Conservation (phyloP, 2,329 filamentous ascomycete species). For the Fusarium caatingaense region DNA sequence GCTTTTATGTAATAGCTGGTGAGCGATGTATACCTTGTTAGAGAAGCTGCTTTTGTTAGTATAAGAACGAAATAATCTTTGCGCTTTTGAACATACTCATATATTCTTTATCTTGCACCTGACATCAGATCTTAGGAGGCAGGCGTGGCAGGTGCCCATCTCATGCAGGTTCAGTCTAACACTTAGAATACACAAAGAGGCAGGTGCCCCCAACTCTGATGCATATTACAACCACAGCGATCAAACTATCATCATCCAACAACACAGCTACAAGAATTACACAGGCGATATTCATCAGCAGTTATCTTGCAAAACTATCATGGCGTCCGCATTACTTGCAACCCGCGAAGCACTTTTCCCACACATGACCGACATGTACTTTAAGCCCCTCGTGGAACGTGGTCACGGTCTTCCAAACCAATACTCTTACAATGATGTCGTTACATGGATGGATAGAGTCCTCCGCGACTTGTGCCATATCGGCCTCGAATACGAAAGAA, state of each 20-base stretch:
- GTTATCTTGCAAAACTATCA: background rate
- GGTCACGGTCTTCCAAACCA: slow-evolving; percentile 34
- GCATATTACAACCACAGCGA: background rate
- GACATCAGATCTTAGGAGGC: background rate
- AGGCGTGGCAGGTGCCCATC: too few species aligned
- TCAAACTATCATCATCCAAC: background rate
- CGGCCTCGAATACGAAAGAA: accelerated
- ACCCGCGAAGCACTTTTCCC: background rate
- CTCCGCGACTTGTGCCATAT: background rate
- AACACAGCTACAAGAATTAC: background rate
- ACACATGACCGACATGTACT: slow-evolving; percentile 9
- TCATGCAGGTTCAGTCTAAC: too few species aligned
- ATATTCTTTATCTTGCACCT: background rate
- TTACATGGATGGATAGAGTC: slow-evolving; percentile 13
- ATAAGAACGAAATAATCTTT: background rate
- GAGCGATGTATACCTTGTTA: background rate
- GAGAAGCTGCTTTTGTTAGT: background rate
- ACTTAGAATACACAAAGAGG: too few species aligned
- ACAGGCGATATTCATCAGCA: background rate
- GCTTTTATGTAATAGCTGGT: background rate
- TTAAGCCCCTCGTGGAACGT: slow-evolving; percentile 1
- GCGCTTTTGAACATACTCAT: background rate
- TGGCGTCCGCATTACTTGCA: background rate
- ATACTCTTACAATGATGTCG: slow-evolving; percentile 6
- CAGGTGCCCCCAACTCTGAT: background rate